A percentile compares a stretch with the other conserved stretches of the same genome.
Conservation (phyloP, 176 grass and related monocot species). For the Poa pratensis region DNA sequence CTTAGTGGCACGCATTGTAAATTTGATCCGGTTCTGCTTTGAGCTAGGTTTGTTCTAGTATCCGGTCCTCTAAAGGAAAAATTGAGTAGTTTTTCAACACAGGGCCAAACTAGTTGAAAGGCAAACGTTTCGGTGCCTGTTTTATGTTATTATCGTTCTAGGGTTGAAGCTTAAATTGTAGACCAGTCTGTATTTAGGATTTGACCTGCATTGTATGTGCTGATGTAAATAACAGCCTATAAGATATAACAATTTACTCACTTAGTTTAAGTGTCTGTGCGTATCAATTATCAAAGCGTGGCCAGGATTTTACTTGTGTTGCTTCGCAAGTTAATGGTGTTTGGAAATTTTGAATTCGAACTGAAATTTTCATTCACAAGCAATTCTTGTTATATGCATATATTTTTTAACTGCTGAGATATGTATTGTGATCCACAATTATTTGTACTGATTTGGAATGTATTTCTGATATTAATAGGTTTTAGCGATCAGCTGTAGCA, state of each 20-base stretch:
- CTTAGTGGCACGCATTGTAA: not conserved
- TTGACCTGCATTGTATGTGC: not conserved
- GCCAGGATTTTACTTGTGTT: not conserved
- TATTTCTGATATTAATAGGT: slow-evolving; percentile 33
- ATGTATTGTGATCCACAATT: not conserved
- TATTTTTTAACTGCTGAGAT: not conserved
- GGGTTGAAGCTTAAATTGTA: not conserved
- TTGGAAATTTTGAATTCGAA: not conserved
- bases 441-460: not conserved
- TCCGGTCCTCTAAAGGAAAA: not conserved
- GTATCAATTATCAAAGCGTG: not conserved
- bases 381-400: not conserved
- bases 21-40: not conserved
- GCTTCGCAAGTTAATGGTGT: not conserved
- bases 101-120: not conserved
- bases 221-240: not conserved
- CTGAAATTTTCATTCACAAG: not conserved
- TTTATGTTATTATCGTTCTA: not conserved
- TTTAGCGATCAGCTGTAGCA: slow-evolving; percentile 33
- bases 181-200: not conserved
- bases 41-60: not conserved
- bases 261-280: not conserved
- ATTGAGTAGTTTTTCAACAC: too few species aligned
- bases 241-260: not conserved
- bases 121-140: not conserved